Conservation (phyloP, 2,329 filamentous ascomycete genomes). For the Helminthosporium solani region DNA sequence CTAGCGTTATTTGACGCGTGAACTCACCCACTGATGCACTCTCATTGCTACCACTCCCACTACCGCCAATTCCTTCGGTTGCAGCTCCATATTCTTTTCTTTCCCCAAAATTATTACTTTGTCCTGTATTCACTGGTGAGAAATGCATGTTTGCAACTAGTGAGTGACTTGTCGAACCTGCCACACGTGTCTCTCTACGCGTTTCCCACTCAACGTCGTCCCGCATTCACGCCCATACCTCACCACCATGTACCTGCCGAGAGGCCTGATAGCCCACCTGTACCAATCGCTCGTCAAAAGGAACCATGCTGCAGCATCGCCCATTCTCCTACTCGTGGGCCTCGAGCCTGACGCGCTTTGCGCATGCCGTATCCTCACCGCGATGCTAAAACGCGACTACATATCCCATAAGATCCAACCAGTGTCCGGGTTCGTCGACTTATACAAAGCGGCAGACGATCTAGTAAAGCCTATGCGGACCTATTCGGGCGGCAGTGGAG, state of each 20-base stretch:
- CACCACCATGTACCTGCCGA: constrained; percentile 83
- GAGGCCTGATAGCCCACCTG: constrained; percentile 82
- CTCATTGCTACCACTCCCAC: constrained; percentile 21
- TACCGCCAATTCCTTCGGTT: constrained; percentile 22
- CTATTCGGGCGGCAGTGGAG: constrained; percentile 78
- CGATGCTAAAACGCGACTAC: constrained; percentile 94
- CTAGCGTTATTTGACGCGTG: not conserved
- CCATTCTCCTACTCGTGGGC: constrained; percentile 86
- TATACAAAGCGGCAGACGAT: constrained; percentile 75
- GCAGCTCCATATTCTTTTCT: constrained; percentile 14
- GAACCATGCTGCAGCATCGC: constrained; percentile 85
- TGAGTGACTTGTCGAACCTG: constrained; percentile 15
- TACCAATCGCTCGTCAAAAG: constrained; percentile 86
- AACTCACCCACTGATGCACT: constrained; percentile 8
- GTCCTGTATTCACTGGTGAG: constrained; percentile 11
- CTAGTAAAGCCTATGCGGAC: constrained; percentile 85
- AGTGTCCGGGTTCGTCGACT: constrained; percentile 86
- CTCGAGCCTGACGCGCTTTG: constrained; percentile 95
- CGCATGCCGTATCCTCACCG: constrained; percentile 89
- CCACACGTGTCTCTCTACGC: constrained; percentile 29
- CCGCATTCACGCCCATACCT: constrained; percentile 15
- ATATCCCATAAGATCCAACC: constrained; percentile 97
- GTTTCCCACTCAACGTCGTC: constrained; percentile 15
- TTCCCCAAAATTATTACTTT: constrained; percentile 23
- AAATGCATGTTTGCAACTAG: constrained; percentile 18